A percentile compares a stretch with the other conserved stretches of the same genome.
Evolutionary conservation across 2,329 filamentous ascomycete genomes (phyloP).

Genomic region (Alternaria arbusti): DNA sequence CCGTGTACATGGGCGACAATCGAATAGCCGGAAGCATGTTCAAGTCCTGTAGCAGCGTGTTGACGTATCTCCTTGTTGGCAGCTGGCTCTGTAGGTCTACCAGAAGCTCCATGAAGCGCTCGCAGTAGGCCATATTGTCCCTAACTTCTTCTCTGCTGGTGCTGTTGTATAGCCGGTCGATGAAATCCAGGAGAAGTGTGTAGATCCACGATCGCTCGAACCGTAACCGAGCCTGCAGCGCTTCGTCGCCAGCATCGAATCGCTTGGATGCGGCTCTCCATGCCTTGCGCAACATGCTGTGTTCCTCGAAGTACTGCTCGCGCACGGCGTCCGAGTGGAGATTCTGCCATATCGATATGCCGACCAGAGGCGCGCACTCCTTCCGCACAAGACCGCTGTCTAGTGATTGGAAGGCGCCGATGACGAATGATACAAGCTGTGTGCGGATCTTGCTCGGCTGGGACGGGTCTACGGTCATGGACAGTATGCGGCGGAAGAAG

Average conservation of each 20-base stretch:
- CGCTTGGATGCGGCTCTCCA: constrained; percentile 89
- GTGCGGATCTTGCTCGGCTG: constrained; percentile 63
- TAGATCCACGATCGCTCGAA: constrained; percentile 97
- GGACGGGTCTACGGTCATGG: constrained; percentile 72
- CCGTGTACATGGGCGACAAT: constrained; percentile 78
- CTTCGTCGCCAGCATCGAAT: constrained; percentile 84
- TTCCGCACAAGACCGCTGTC: constrained; percentile 89
- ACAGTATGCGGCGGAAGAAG: constrained; percentile 87
- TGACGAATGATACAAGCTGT: constrained; percentile 87
- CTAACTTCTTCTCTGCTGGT: constrained; percentile 49
- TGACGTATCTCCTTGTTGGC: constrained; percentile 91
- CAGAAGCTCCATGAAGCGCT: constrained; percentile 90
- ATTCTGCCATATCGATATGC: constrained; percentile 95
- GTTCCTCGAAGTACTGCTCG: constrained; percentile 74
- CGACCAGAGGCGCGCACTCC: constrained; percentile 93
- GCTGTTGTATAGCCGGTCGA: constrained; percentile 70
- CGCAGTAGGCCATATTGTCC: constrained; percentile 79
- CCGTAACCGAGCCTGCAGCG: constrained; percentile 76
- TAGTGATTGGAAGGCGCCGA: constrained; percentile 89
- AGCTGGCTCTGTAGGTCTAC: constrained; percentile 91
- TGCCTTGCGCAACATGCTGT: constrained; percentile 79
- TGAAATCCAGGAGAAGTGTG: constrained; percentile 81
- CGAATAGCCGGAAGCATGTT: constrained; percentile 80
- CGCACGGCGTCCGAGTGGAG: constrained; percentile 77
- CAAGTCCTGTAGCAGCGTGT: constrained; percentile 83